Percentiles rank a stretch among this genome's conserved stretches.
Conservation (phyloP, 371 early-diverging fungal genomes). For the Mucor velutinosus region DNA sequence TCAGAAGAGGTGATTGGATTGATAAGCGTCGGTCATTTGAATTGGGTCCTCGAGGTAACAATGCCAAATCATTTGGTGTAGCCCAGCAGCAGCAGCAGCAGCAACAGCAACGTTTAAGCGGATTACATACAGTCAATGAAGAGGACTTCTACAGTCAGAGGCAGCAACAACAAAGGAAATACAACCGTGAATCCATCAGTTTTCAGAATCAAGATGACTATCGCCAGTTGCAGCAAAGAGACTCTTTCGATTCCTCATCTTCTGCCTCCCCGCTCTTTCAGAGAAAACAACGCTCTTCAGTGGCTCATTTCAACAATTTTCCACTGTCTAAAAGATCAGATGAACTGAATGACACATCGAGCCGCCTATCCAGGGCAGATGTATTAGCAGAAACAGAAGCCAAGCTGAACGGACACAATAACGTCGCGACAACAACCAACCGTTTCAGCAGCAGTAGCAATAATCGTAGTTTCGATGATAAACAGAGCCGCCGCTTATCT, state of each 20-base stretch:
- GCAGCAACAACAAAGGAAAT: conserved; percentile 1
- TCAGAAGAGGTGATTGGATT: conserved; percentile 15
- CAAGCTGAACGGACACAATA: conserved; percentile 37
- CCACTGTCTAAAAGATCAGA: conserved; percentile 15
- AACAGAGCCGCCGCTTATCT: conserved; percentile 42
- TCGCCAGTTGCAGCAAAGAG: conserved; percentile 8
- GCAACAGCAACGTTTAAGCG: conserved; percentile 11
- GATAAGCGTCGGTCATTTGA: conserved; percentile 16
- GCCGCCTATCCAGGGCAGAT: conserved; percentile 35
- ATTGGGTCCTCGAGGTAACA: neutral
- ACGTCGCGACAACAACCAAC: neutral
- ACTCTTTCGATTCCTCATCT: neutral
- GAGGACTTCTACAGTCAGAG: conserved; percentile 14
- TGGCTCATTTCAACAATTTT: conserved; percentile 39
- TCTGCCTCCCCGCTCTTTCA: conserved; percentile 8
- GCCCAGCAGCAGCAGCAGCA: neutral
- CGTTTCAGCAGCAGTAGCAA: neutral
- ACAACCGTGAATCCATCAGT: neutral
- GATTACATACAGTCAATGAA: conserved; percentile 42
- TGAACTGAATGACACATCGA: conserved; percentile 14
- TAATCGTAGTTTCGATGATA: conserved; percentile 7
- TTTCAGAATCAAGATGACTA: conserved; percentile 3
- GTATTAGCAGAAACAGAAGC: conserved; percentile 52
- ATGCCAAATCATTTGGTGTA: neutral
- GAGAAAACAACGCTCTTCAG: conserved; percentile 36